Percentiles rank a stretch among this genome's conserved stretches.
Conservation (phyloP, 2,329 filamentous ascomycete species). For the Chrysosporium queenslandicum region DNA sequence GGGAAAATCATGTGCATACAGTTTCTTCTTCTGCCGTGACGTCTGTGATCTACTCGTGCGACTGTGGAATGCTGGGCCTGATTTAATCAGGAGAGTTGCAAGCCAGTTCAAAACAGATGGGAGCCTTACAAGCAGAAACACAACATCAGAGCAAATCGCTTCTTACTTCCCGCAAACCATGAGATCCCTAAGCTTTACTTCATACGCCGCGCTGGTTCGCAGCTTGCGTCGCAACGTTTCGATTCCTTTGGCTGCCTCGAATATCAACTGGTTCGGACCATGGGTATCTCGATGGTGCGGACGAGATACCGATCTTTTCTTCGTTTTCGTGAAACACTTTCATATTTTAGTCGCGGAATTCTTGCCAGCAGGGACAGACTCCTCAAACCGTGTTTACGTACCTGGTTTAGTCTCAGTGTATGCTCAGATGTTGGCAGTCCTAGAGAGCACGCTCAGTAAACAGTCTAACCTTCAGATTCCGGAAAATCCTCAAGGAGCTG, state of each 20-base stretch:
- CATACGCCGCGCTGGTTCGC: conserved; percentile 50
- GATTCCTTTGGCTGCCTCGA: conserved; percentile 56
- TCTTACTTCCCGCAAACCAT: conserved; percentile 60
- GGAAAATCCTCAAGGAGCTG: conserved; percentile 38
- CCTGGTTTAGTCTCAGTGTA: conserved; percentile 74
- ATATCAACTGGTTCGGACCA: conserved; percentile 73
- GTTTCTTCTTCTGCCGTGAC: conserved; percentile 84
- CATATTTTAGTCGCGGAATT: conserved; percentile 69
- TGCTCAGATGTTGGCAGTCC: conserved; percentile 64
- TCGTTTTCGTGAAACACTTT: conserved; percentile 83
- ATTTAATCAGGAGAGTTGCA: conserved; percentile 60
- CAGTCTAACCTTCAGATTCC: conserved; percentile 44
- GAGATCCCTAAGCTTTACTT: conserved; percentile 52
- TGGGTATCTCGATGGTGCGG: conserved; percentile 84
- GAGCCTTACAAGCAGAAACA: conserved; percentile 37
- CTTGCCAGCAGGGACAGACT: conserved; percentile 46
- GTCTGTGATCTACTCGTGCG: conserved; percentile 74
- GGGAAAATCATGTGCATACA: conserved; percentile 82
- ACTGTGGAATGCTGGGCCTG: conserved; percentile 64
- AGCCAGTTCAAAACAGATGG: conserved; percentile 58
- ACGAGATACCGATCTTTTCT: conserved; percentile 78
- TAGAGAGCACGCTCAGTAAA: conserved; percentile 77
- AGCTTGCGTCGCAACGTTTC: conserved; percentile 56
- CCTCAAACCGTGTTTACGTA: conserved; percentile 51
- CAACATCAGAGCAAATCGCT: conserved; percentile 53